These are phyloP conservation scores for Cercospora beticola DNA, from an alignment of 2,329 filamentous ascomycete species.

Conservation along the genomic window DNA sequence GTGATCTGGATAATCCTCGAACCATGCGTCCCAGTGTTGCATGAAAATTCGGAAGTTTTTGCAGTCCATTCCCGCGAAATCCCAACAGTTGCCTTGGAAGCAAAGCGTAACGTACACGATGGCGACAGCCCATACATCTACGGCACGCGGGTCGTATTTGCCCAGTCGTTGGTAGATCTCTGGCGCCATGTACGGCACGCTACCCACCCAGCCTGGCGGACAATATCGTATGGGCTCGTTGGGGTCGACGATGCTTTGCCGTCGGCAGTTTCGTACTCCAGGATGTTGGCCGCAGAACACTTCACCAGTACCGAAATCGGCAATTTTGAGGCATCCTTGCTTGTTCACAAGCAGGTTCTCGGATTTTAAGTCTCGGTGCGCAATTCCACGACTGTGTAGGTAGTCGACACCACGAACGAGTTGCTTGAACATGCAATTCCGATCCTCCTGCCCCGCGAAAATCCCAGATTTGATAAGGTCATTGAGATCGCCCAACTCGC, in stretches of 20 bases:
- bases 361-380: slow-evolving; percentile 86
- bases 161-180: slow-evolving; percentile 72
- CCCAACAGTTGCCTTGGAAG: slow-evolving; percentile 73
- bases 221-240: slow-evolving; percentile 72
- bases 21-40: slow-evolving; percentile 68
- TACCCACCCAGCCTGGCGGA: slow-evolving; percentile 78
- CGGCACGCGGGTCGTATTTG: slow-evolving; percentile 69
- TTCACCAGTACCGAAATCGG: slow-evolving; percentile 86
- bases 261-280: slow-evolving; percentile 57
- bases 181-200: slow-evolving; percentile 81
- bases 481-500: slow-evolving; percentile 77
- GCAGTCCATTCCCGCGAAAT: slow-evolving; percentile 57
- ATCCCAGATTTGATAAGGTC: slow-evolving; percentile 68
- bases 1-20: slow-evolving; percentile 55
- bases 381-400: slow-evolving; percentile 78
- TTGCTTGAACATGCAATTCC: slow-evolving; percentile 86
- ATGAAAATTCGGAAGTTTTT: slow-evolving; percentile 65
- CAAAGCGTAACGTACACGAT: slow-evolving; percentile 79
- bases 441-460: slow-evolving; percentile 63
- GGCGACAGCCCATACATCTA: slow-evolving; percentile 84
- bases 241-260: slow-evolving; percentile 66
- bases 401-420: slow-evolving; percentile 79
- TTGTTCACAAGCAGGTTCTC: slow-evolving; percentile 80
- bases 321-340: slow-evolving; percentile 82
- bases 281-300: slow-evolving; percentile 82